Evolutionary conservation across 176 grass and related monocot species (phyloP), one percentile per base, ranked within the genome.

Genomic region (Carex littledalei): DNA sequence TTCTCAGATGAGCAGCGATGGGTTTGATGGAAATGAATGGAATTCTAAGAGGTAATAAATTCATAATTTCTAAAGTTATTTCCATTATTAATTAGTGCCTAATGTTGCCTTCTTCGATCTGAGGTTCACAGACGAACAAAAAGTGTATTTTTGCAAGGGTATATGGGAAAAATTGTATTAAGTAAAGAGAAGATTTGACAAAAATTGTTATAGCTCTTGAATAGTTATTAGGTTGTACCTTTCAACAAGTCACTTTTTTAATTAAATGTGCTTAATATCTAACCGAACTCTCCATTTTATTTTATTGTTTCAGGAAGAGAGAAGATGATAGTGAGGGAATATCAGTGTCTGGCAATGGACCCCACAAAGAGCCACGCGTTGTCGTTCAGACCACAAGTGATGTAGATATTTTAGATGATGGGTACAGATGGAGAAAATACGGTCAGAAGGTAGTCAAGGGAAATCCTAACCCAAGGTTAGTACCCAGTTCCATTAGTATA

Each of bases 361-460:
- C 86, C n/a, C 81, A 84, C 16, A 88, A 83, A 13, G 86, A 88
- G 81, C 86, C 86, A 63, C 82, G 86, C 9, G 81, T 88, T 3
- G 86, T 88, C 41, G 81, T 88, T 5, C 86, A 88, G 70, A 88
- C 86, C 16, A 84, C 63, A 64, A 88, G 86, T 39, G 86, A 88
- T 47, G 83, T 84, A n/a, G 86, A 88, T 54, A 88, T 88, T 78
- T 83, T 88, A 31, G 86, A 88, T 54, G 86, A 88, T 67, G 86
- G 86, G 1, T 88, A 80, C 16, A 73, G 86, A 13, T 84, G 86
- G 86, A 84, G 86, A 78, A 84, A 88, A 79, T 88, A 88, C 31
- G 86, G 86, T 2, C 86, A 88, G 60, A 88, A 88, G 62, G 86
- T 88, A 11, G 86, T 88, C 37, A 88, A 88, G 81, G 86, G 86